A percentile compares a stretch with the other conserved stretches of the same genome.
Evolutionary conservation across 768 basidiomycete genomes (phyloP).

Genomic region (Tricholoma flavovirens): DNA sequence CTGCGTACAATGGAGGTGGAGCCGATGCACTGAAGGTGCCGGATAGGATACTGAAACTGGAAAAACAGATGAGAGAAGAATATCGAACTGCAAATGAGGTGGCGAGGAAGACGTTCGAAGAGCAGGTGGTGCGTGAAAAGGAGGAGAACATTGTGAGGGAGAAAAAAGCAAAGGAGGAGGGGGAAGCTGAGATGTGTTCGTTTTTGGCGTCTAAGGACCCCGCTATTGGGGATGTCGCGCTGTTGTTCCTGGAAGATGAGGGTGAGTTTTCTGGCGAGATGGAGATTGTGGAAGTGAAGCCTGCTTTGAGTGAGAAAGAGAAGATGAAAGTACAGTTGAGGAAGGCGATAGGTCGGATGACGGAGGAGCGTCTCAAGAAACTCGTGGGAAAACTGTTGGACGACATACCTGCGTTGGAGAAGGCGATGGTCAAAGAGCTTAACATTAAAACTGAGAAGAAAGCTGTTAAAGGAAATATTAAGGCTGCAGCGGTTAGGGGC

Average conservation of each 20-base stretch:
- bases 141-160: neutral
- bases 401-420: constrained; percentile 2
- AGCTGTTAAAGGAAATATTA: neutral
- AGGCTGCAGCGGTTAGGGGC: neutral
- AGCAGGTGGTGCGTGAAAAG: constrained; percentile 3
- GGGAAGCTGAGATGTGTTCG: constrained; percentile 1
- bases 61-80: constrained; percentile 16
- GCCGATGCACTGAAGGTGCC: constrained; percentile 17
- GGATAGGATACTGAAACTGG: constrained; percentile 15
- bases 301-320: neutral
- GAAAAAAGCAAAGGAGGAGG: neutral
- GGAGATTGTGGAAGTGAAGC: neutral
- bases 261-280: neutral
- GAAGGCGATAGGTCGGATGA: constrained; percentile 5
- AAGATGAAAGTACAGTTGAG: constrained; percentile 3
- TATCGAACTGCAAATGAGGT: constrained; percentile 16
- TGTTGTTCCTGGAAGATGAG: constrained; percentile 1
- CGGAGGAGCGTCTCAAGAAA: constrained; percentile 3
- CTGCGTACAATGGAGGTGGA: constrained; percentile 11
- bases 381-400: constrained; percentile 9
- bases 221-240: neutral
- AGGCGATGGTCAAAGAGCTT: constrained; percentile 6
- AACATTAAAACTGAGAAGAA: neutral
- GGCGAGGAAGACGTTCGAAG: constrained; percentile 10
- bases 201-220: neutral